Conservation (phyloP, 768 basidiomycete species). For the Amanita pallidorosea region DNA sequence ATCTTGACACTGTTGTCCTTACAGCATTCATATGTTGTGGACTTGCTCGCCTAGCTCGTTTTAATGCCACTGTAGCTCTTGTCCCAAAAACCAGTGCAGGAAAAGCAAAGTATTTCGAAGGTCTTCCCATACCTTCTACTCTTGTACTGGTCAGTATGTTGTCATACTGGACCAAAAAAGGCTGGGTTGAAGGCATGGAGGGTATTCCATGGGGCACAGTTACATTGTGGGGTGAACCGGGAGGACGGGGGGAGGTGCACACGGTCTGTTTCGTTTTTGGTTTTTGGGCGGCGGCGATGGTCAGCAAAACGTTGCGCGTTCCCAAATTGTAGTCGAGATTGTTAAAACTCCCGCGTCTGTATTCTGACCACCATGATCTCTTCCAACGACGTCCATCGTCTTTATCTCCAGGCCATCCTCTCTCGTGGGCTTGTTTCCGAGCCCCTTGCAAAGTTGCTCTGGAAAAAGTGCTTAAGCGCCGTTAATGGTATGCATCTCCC, state of each 20-base stretch:
- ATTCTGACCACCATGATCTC: conserved; percentile 25
- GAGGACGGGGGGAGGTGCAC: conserved; percentile 81
- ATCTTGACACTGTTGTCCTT: conserved; percentile 80
- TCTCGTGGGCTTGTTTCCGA: conserved; percentile 61
- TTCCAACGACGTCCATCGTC: conserved; percentile 55
- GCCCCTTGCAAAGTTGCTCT: conserved; percentile 52
- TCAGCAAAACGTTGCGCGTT: conserved; percentile 90
- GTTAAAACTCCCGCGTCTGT: conserved; percentile 14
- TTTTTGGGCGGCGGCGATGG: conserved; percentile 91
- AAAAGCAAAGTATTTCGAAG: conserved; percentile 94
- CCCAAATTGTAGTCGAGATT: conserved; percentile 47
- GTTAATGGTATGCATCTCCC: conserved; percentile 44
- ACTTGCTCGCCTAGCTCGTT: conserved; percentile 91
- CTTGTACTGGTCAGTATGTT: conserved; percentile 70
- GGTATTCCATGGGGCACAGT: conserved; percentile 71
- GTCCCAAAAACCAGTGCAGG: conserved; percentile 81
- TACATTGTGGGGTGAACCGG: conserved; percentile 59
- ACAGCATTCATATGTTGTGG: conserved; percentile 93
- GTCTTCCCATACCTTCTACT: conserved; percentile 91
- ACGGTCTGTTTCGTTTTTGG: conserved; percentile 67
- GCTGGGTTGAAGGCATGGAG: conserved; percentile 72
- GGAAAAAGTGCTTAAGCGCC: conserved; percentile 55
- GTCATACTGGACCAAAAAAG: conserved; percentile 73
- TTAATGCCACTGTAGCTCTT: conserved; percentile 95
- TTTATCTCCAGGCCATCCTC: conserved; percentile 73